A percentile compares a stretch with the other conserved stretches of the same genome.
These are phyloP conservation scores for Rhizopus arrhizus DNA, from an alignment of 371 early-diverging fungal species.

Conservation along the genomic window DNA sequence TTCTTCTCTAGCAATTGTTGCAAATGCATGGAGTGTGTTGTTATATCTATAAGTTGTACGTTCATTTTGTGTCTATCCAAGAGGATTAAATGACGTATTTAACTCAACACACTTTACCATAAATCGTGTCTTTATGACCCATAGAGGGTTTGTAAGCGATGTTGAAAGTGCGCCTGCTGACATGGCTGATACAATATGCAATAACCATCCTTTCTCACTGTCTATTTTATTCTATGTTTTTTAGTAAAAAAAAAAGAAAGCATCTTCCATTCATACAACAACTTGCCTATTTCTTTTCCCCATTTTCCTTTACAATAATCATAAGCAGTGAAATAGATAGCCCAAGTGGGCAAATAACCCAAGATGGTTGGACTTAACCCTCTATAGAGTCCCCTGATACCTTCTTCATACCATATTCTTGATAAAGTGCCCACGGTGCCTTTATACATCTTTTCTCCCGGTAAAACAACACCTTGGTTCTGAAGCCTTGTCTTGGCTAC, in stretches of 20 bases:
- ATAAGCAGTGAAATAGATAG: constrained; percentile 83
- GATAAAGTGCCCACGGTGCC: constrained; percentile 64
- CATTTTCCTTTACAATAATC: constrained; percentile 64
- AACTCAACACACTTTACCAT: constrained; percentile 61
- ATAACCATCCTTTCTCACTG: constrained; percentile 56
- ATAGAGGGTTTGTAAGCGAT: constrained; percentile 83
- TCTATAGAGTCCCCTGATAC: constrained; percentile 83
- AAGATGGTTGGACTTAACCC: constrained; percentile 85
- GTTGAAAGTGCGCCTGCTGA: constrained; percentile 84
- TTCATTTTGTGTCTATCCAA: constrained; percentile 70
- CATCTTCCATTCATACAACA: neutral
- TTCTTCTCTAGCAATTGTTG: constrained; percentile 68
- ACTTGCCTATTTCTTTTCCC: constrained; percentile 33
- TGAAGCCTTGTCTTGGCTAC: constrained; percentile 94
- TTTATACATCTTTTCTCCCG: constrained; percentile 32
- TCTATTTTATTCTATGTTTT: constrained; percentile 21
- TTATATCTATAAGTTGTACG: constrained; percentile 71
- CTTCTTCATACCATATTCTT: constrained; percentile 80
- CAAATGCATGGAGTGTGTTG: constrained; percentile 73
- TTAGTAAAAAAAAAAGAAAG: neutral
- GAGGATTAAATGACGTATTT: neutral
- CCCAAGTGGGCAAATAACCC: constrained; percentile 89
- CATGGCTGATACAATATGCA: constrained; percentile 87
- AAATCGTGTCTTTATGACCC: constrained; percentile 92
- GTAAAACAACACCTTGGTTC: constrained; percentile 73